These are phyloP conservation scores for Sporothrix variecibatus DNA, from an alignment of 2,329 filamentous ascomycete genomes.

Conservation along the genomic window DNA sequence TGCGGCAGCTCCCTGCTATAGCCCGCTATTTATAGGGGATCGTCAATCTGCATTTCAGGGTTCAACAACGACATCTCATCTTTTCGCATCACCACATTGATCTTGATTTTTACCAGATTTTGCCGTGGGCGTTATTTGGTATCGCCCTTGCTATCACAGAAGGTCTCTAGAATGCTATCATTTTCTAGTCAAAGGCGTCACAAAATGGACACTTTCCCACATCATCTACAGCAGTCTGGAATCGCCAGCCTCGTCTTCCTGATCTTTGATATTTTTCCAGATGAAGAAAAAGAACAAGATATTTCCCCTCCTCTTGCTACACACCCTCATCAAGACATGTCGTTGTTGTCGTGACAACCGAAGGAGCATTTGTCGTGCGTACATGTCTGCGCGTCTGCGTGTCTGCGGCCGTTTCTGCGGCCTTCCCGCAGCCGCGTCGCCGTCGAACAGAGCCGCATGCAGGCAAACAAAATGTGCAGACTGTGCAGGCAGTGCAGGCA, in stretches of 20 bases:
- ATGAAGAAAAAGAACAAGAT: no score
- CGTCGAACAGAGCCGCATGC: slow-evolving; percentile 4
- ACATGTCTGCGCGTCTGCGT: neutral
- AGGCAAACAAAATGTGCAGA: neutral
- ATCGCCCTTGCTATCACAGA: no score
- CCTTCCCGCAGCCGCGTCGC: neutral
- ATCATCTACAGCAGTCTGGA: neutral
- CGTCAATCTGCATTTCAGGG: neutral
- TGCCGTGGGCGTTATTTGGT: no score
- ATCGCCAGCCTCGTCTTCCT: neutral
- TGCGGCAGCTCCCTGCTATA: neutral
- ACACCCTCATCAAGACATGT: slow-evolving; percentile 15
- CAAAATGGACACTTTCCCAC: no score
- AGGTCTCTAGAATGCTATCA: no score
- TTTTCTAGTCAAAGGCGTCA: no score
- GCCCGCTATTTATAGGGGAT: neutral
- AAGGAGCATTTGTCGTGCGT: neutral
- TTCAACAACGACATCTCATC: neutral
- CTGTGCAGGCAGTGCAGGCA: neutral
- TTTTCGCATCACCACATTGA: neutral
- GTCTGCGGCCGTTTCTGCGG: slow-evolving; percentile 27
- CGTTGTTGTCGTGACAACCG: slow-evolving; percentile 23
- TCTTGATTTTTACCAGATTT: neutral
- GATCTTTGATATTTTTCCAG: no score
- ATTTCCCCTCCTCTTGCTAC: no score